These are phyloP conservation scores for Senna tora DNA, from an alignment of 306 rosid species.

Conservation along the genomic window DNA sequence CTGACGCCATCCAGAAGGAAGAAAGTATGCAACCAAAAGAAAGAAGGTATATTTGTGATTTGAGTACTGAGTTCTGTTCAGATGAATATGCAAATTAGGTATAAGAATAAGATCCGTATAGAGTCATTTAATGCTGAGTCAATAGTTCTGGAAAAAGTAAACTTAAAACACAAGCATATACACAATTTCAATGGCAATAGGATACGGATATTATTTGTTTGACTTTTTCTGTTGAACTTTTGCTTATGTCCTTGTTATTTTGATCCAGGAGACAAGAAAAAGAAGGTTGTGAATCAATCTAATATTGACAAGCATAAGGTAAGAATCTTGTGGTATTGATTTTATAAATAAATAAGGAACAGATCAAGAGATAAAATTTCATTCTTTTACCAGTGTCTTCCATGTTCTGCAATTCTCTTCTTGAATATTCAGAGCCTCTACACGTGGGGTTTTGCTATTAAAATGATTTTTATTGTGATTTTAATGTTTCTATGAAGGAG, in stretches of 20 bases:
- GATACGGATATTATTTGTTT: conserved; percentile 9
- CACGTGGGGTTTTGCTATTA: background rate
- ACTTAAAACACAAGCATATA: background rate
- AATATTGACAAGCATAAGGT: conserved; percentile 46
- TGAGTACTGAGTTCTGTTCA: conserved; percentile 7
- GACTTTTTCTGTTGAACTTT: conserved; percentile 19
- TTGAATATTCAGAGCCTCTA: conserved; percentile 1
- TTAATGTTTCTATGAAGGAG: background rate
- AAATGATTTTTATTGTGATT: conserved; percentile 7
- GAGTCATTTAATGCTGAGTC: conserved; percentile 11
- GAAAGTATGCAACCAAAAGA: conserved; percentile 42
- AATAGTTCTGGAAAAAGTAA: background rate
- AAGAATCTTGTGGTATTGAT: conserved; percentile 37
- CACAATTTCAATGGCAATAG: background rate
- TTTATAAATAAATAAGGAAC: background rate
- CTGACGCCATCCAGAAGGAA: conserved; percentile 41
- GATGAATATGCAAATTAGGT: conserved; percentile 24
- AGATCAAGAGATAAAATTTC: conserved; percentile 6
- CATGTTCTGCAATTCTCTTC: background rate
- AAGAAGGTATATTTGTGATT: conserved; percentile 49
- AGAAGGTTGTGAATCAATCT: conserved; percentile 37
- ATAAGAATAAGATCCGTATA: conserved; percentile 14
- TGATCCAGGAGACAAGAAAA: conserved; percentile 50
- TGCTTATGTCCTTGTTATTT: conserved; percentile 16
- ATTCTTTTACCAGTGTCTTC: conserved; percentile 17